Percentiles rank a stretch among this genome's conserved stretches.
Conservation (phyloP, 2,329 filamentous ascomycete genomes). For the Graphilbum fragrans region DNA sequence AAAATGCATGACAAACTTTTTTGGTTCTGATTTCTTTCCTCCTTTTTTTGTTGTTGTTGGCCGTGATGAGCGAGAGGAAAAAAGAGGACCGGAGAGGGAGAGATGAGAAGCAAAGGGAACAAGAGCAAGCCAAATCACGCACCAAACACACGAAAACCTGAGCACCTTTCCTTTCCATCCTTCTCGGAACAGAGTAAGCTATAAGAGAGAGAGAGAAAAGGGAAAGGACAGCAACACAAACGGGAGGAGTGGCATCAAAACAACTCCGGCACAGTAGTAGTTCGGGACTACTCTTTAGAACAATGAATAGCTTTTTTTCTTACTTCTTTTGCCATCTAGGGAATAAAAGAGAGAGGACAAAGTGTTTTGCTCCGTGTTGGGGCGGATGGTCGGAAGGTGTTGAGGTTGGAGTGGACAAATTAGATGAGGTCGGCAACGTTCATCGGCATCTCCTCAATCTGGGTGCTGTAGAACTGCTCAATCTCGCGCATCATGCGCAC, state of each 20-base stretch:
- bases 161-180: no score
- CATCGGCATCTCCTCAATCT: conserved; percentile 99
- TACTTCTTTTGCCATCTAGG: background rate
- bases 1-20: background rate
- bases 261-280: no score
- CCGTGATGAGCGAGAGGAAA: background rate
- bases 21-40: background rate
- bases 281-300: no score
- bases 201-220: background rate
- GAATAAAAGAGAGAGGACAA: background rate
- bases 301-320: no score
- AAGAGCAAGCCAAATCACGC: background rate
- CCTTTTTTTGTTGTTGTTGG: no score
- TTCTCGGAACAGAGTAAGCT: no score
- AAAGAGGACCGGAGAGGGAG: background rate
- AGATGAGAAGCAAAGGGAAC: background rate
- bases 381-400: no score
- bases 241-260: background rate
- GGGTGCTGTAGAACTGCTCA: conserved; percentile 99
- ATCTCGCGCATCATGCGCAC: conserved; percentile 99
- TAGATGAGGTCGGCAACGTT: conserved; percentile 68
- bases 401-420: conserved; percentile 13
- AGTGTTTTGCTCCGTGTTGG: no score
- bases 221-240: background rate
- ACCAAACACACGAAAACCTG: no score